phyloP scores from a whole-genome alignment of 2,329 filamentous ascomycete genomes.

The Penicillium sclerotigenum region DNA sequence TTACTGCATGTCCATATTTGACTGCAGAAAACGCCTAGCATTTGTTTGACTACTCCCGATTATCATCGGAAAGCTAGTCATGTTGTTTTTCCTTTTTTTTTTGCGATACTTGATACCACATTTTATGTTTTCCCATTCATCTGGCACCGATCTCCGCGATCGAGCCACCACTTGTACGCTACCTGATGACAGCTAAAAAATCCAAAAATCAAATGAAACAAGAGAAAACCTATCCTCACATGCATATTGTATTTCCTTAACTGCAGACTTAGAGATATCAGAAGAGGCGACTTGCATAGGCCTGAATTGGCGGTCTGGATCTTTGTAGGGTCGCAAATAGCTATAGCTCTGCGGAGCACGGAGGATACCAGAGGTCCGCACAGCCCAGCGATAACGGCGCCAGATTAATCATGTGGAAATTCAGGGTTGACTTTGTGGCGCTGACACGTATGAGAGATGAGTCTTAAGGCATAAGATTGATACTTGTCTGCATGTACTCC shows the following conservation, averaged over 20 bases:
- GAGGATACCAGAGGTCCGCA: conserved; percentile 4
- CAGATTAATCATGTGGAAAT: conserved; percentile 15
- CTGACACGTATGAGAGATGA: conserved; percentile 23
- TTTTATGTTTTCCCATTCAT: conserved; percentile 13
- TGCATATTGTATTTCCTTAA: conserved; percentile 3
- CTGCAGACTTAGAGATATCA: conserved; percentile 3
- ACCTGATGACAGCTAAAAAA: conserved; percentile 10
- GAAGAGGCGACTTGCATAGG: conserved; percentile 11
- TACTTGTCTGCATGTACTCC: background rate
- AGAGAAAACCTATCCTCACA: conserved; percentile 2
- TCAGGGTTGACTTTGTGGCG: conserved; percentile 19
- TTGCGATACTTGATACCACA: conserved; percentile 34
- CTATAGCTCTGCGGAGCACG: conserved; percentile 8
- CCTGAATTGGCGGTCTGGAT: conserved; percentile 23
- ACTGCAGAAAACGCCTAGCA: conserved; percentile 20
- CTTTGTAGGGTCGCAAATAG: background rate
- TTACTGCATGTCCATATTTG: conserved; percentile 10
- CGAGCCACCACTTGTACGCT: conserved; percentile 22
- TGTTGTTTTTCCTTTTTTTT: conserved; percentile 1
- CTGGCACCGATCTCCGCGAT: background rate
- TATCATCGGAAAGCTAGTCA: conserved; percentile 5
- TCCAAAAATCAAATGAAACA: conserved; percentile 11
- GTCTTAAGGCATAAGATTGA: background rate
- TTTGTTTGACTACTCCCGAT: conserved; percentile 7
- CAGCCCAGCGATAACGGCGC: conserved; percentile 16